Percentiles rank a stretch among this genome's conserved stretches.
phyloP scores from a whole-genome alignment of 768 basidiomycete species.

The Tylopilus balloui region DNA sequence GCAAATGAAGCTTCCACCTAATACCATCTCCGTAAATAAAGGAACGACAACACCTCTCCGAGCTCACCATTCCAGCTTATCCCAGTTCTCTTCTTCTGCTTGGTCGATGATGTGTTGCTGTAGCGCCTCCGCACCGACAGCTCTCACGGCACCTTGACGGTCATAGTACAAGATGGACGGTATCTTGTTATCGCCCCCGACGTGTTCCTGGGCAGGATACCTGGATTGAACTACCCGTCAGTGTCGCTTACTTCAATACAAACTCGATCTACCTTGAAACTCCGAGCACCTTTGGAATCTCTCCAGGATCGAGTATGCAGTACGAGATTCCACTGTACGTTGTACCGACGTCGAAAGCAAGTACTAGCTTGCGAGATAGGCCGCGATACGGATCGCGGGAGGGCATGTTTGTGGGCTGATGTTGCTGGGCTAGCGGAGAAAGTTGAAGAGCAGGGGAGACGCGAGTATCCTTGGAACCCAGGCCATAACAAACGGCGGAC shows the following conservation, averaged over 20 bases:
- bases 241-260: neutral
- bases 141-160: slow-evolving; percentile 33
- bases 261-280: slow-evolving; percentile 22
- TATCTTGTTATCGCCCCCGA: slow-evolving; percentile 45
- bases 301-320: slow-evolving; percentile 35
- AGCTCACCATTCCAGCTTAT: slow-evolving; percentile 3
- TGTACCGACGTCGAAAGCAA: slow-evolving; percentile 45
- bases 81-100: slow-evolving; percentile 4
- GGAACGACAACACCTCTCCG: neutral
- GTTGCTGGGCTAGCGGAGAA: neutral
- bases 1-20: slow-evolving; percentile 30
- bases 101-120: slow-evolving; percentile 2
- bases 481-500: neutral
- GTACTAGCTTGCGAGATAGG: slow-evolving; percentile 35
- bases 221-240: slow-evolving; percentile 21
- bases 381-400: slow-evolving; percentile 35
- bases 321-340: slow-evolving; percentile 41
- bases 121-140: slow-evolving; percentile 38
- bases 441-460: neutral
- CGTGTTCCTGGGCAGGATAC: slow-evolving; percentile 43
- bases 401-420: slow-evolving; percentile 21
- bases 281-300: slow-evolving; percentile 27
- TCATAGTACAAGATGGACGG: slow-evolving; percentile 49
- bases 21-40: neutral
- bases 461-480: neutral